phyloP scores from a whole-genome alignment of 2,329 filamentous ascomycete species.

The Talaromyces funiculosus region DNA sequence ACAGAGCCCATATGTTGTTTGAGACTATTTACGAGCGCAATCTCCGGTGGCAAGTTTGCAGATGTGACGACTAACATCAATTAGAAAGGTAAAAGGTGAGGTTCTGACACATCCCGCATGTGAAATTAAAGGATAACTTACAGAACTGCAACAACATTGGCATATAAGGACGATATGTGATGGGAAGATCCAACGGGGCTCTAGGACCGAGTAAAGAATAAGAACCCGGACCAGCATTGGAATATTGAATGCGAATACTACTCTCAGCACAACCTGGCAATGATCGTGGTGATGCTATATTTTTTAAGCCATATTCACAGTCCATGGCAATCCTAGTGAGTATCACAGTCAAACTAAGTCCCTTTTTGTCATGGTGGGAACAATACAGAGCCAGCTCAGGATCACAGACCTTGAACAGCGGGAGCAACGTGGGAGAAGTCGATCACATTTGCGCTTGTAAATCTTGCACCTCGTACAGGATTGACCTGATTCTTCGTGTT shows the following conservation, averaged over 20 bases:
- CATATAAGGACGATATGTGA: background rate
- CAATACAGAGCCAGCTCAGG: background rate
- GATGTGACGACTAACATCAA: background rate
- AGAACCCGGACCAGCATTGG: background rate
- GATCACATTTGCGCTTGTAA: slow-evolving; percentile 4
- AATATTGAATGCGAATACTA: background rate
- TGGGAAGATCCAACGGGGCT: background rate
- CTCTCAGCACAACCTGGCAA: background rate
- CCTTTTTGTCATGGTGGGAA: background rate
- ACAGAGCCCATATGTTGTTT: background rate
- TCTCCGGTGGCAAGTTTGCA: background rate
- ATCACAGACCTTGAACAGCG: background rate
- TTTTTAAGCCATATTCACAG: background rate
- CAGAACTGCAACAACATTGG: background rate
- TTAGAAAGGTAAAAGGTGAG: background rate
- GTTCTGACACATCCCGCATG: background rate
- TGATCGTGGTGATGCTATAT: background rate
- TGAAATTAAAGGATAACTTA: background rate
- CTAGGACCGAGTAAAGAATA: background rate
- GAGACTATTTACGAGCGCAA: background rate
- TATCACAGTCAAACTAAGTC: background rate
- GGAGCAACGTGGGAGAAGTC: background rate
- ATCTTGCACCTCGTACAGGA: background rate
- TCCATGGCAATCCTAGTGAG: background rate
- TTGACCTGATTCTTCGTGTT: background rate